phyloP scores from a whole-genome alignment of 176 grass and related monocot species.

The Musa schizocarpa region DNA sequence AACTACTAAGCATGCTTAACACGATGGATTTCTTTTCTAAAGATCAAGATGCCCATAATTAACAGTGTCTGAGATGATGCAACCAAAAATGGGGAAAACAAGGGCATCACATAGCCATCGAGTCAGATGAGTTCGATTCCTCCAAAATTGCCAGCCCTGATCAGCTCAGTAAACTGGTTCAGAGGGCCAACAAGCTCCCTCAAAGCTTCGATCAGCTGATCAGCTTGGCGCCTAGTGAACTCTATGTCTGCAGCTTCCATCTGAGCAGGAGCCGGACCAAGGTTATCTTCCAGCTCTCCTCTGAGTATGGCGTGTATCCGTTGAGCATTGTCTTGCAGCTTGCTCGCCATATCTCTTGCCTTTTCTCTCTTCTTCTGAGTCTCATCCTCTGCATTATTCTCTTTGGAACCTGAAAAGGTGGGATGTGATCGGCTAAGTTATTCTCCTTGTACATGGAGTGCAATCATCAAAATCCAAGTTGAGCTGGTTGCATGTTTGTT shows the following conservation, averaged over 20 bases:
- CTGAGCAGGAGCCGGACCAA: constrained; percentile 8
- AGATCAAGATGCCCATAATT: too few species aligned
- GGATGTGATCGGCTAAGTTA: constrained; percentile 1
- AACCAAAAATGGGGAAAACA: not conserved
- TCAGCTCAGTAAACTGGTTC: constrained; percentile 65
- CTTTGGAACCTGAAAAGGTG: constrained; percentile 19
- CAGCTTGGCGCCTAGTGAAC: constrained; percentile 40
- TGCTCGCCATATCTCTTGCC: constrained; percentile 41
- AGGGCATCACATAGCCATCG: not conserved
- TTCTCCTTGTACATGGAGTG: not conserved
- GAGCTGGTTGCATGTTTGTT: too few species aligned
- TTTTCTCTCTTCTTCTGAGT: constrained; percentile 19
- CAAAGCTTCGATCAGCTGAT: constrained; percentile 61
- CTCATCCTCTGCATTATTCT: constrained; percentile 13
- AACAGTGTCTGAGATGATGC: not conserved
- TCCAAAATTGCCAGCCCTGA: constrained; percentile 49
- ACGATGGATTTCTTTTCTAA: too few species aligned
- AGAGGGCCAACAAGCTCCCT: constrained; percentile 53
- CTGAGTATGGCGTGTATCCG: constrained; percentile 52
- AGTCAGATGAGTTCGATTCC: constrained; percentile 21
- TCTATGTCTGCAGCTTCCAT: constrained; percentile 25
- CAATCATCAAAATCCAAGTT: not conserved
- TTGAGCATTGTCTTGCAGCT: constrained; percentile 49
- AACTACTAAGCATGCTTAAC: too few species aligned
- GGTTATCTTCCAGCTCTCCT: constrained; percentile 22